These are phyloP conservation scores for Triticum turgidum DNA, from an alignment of 176 grass and related monocot genomes.

Conservation along the genomic window DNA sequence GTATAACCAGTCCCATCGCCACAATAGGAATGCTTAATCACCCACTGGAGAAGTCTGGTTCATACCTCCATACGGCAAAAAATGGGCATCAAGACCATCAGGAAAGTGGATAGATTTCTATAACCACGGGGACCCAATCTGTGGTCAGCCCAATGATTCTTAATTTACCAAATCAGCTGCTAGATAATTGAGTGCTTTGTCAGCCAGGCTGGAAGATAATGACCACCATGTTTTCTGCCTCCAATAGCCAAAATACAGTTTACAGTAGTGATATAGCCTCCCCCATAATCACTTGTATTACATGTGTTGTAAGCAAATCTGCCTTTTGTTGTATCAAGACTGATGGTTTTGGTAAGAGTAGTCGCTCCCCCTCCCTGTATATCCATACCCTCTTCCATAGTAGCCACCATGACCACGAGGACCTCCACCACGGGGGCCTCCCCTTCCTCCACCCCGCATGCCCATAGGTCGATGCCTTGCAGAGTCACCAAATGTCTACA, in stretches of 20 bases:
- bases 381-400: conserved; percentile 64
- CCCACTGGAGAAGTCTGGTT: background rate
- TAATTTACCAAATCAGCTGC: conserved; percentile 5
- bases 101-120: background rate
- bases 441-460: conserved; percentile 62
- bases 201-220: background rate
- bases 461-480: conserved; percentile 64
- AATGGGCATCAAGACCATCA: conserved; percentile 14
- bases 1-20: background rate
- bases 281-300: background rate
- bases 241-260: background rate
- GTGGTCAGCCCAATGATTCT: background rate
- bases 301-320: background rate
- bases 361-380: conserved; percentile 47
- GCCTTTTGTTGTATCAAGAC: background rate
- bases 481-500: conserved; percentile 86
- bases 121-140: background rate
- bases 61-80: background rate
- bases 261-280: background rate
- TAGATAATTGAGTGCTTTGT: background rate
- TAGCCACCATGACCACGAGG: conserved; percentile 51
- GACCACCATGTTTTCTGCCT: background rate
- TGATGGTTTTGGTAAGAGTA: conserved; percentile 41
- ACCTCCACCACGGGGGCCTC: conserved; percentile 48
- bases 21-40: background rate